Conservation (phyloP, 202 grass and related monocot genomes). For the Eragrostis tef region DNA sequence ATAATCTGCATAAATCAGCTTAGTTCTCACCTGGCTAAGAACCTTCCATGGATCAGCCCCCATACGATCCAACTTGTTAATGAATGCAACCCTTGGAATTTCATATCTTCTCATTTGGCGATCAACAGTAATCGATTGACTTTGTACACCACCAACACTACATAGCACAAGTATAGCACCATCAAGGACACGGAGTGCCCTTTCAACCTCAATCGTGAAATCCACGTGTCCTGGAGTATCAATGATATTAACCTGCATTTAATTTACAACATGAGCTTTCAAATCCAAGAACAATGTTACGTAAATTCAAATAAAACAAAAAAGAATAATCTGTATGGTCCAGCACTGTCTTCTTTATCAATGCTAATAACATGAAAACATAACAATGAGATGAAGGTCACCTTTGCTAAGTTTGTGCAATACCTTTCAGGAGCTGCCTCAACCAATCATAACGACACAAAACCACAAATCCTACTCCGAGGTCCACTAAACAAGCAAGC, state of each 20-base stretch:
- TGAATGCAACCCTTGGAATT: slow-evolving; percentile 94
- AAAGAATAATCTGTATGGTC: slow-evolving; percentile 14
- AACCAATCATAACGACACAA: slow-evolving; percentile 31
- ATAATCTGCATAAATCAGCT: slow-evolving; percentile 18
- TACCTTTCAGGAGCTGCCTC: neutral
- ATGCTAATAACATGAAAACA: slow-evolving; percentile 10
- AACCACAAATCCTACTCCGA: neutral
- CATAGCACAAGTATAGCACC: slow-evolving; percentile 97
- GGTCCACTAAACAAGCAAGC: neutral
- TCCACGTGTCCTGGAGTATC: slow-evolving; percentile 97
- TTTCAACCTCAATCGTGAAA: slow-evolving; percentile 99
- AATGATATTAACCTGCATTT: slow-evolving; percentile 96
- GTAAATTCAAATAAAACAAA: slow-evolving; percentile 14
- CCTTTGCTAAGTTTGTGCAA: neutral
- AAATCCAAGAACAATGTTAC: slow-evolving; percentile 39
- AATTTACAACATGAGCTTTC: slow-evolving; percentile 32
- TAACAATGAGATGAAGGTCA: neutral
- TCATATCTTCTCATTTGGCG: slow-evolving; percentile 97
- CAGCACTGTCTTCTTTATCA: neutral
- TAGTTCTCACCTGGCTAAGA: slow-evolving; percentile 74
- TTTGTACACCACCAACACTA: slow-evolving; percentile 98
- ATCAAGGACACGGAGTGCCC: slow-evolving; percentile 95
- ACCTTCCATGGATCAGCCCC: slow-evolving; percentile 98
- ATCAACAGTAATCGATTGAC: slow-evolving; percentile 98
- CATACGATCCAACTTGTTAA: slow-evolving; percentile 98